A percentile compares a stretch with the other conserved stretches of the same genome.
phyloP scores from a whole-genome alignment of 2,329 filamentous ascomycete species.

The Hymenoscyphus occultus region DNA sequence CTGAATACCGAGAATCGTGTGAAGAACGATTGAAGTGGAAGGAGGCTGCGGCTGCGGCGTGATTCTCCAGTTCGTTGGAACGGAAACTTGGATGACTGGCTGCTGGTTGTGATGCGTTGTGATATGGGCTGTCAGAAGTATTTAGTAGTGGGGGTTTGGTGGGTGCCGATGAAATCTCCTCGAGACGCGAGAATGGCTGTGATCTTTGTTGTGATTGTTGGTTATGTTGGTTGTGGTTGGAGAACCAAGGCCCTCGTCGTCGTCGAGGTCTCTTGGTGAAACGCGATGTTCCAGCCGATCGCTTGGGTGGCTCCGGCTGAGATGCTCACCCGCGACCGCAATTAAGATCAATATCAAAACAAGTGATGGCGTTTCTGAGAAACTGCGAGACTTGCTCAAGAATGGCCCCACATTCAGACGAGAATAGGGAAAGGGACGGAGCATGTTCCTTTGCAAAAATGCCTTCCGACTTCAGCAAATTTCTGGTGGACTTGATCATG shows the following conservation, averaged over 20 bases:
- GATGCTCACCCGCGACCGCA: conserved; percentile 1
- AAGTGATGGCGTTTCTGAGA: background rate
- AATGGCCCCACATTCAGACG: conserved; percentile 1
- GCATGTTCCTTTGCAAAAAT: background rate
- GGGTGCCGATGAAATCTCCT: background rate
- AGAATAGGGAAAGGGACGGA: background rate
- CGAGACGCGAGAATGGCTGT: background rate
- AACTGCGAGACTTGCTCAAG: background rate
- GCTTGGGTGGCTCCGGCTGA: conserved; percentile 3
- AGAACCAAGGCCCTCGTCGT: background rate
- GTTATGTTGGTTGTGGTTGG: background rate
- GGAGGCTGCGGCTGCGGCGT: conserved; percentile 2
- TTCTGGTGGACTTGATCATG: conserved; percentile 1
- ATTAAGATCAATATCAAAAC: background rate
- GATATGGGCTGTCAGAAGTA: background rate
- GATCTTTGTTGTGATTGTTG: background rate
- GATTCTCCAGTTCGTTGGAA: conserved; percentile 1
- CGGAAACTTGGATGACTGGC: background rate
- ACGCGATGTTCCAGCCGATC: background rate
- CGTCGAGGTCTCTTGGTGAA: conserved; percentile 2
- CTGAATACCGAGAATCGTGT: background rate
- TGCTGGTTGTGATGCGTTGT: background rate
- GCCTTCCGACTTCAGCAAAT: conserved; percentile 1
- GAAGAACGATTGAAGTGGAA: background rate
- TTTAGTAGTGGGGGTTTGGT: background rate